Evolutionary conservation across 306 rosid genomes (phyloP), one percentile per base, ranked within the genome.

Genomic region (Malus sieversii): DNA sequence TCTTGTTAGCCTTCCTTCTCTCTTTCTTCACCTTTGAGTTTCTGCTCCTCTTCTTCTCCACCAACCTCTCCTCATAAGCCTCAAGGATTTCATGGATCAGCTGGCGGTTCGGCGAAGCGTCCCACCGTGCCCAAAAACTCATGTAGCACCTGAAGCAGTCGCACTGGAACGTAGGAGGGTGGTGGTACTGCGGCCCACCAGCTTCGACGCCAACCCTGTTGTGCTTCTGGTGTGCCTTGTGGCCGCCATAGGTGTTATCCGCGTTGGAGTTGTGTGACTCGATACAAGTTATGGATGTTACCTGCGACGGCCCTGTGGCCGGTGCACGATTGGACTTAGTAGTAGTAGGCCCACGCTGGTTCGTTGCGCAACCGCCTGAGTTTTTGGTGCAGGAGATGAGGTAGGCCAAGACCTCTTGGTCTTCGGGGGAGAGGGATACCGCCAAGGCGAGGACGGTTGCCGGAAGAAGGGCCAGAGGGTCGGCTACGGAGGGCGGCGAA

Each of bases 91-190:
- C 86, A 11, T 83, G 80, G 35, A 83, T 83, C 22, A 83, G 75
- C 66, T 79, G 75, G 30, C 81, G 86, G 51, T 76, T 75, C 1
- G 74, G 74, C 16, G 86, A 83, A n/a, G 86, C 77, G 58, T 83
- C 82, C 86, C 86, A 83, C 8, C 83, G 74, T 20, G 86, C 86
- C 86, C 86, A 83, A 16, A 83, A 79, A 33, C 78, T 71, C 68
- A 42, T 75, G 44, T 83, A 83, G 66, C 86, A 83, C 55, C 80
- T 40, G 32, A 83, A 83, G 70, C 86, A 83, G 38, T 71, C 77
- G 33, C 86, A 83, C 32, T 78, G 48, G 64, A 75, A 65, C 30
- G 40, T 62, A 0, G 79, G 77, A 38, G 35, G 52, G 48, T 82
- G 72, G 44, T 70, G 69, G 19, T 1, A 10, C 29, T 18, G n/a